phyloP scores from a whole-genome alignment of 805 yeast genomes.

The Myxozyma kluyveri region DNA sequence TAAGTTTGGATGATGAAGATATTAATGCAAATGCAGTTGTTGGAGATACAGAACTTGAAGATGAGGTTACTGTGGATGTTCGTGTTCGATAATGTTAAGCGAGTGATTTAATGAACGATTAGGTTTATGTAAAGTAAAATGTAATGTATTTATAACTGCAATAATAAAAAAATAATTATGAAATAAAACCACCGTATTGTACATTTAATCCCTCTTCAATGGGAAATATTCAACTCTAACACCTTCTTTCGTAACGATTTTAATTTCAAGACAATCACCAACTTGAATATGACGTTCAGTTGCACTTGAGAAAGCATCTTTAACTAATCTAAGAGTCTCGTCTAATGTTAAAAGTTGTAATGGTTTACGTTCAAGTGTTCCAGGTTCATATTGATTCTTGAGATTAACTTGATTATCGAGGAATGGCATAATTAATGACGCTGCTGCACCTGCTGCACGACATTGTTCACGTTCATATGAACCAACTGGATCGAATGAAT shows the following conservation, averaged over 20 bases:
- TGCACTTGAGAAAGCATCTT: slow-evolving; percentile 93
- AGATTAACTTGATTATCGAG: slow-evolving; percentile 95
- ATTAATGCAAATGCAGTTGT: slow-evolving; percentile 7
- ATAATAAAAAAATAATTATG: too few species aligned
- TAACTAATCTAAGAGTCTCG: slow-evolving; percentile 81
- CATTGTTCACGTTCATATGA: slow-evolving; percentile 96
- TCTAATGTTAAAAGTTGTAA: slow-evolving; percentile 63
- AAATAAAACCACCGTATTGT: too few species aligned
- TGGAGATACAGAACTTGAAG: slow-evolving; percentile 26
- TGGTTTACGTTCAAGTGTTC: slow-evolving; percentile 64
- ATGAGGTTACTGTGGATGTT: slow-evolving; percentile 29
- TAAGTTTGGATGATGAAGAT: slow-evolving; percentile 25
- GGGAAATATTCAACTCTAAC: slow-evolving; percentile 79
- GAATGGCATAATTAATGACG: slow-evolving; percentile 93
- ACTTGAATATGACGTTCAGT: slow-evolving; percentile 98
- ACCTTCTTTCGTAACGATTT: slow-evolving; percentile 91
- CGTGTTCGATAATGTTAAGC: slow-evolving; percentile 6
- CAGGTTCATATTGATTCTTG: slow-evolving; percentile 86
- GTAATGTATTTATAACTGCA: too few species aligned
- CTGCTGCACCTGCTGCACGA: slow-evolving; percentile 98
- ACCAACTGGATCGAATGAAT: slow-evolving; percentile 96
- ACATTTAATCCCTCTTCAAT: slow-evolving; percentile 73
- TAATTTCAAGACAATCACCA: slow-evolving; percentile 91
- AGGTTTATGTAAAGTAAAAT: too few species aligned
- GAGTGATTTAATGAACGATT: too few species aligned